Conservation (phyloP, 2,329 filamentous ascomycete species). For the Alternaria sp. region DNA sequence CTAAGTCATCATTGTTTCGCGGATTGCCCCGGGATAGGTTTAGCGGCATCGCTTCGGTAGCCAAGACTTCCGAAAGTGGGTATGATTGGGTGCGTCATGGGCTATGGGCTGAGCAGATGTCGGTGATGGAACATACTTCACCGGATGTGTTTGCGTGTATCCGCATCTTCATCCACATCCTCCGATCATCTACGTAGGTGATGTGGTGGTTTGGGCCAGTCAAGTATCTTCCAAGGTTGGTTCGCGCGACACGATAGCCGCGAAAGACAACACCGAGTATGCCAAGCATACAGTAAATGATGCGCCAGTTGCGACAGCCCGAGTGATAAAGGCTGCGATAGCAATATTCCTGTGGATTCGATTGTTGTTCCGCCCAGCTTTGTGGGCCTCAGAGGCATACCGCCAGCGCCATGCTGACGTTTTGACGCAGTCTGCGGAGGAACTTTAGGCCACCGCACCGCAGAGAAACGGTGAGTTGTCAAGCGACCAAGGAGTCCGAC, state of each 20-base stretch:
- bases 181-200: neutral
- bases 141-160: neutral
- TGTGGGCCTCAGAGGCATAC: neutral
- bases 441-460: neutral
- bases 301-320: neutral
- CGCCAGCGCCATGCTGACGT: neutral
- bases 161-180: neutral
- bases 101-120: neutral
- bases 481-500: neutral
- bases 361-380: neutral
- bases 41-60: slow-evolving; percentile 4
- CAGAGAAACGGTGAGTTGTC: neutral
- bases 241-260: neutral
- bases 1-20: slow-evolving; percentile 1
- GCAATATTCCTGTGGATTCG: too few relatives aligned
- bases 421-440: neutral
- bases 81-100: neutral
- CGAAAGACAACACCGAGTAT: neutral
- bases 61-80: slow-evolving; percentile 1
- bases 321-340: too few relatives aligned
- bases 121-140: neutral
- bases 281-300: neutral
- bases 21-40: neutral
- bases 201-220: neutral
- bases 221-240: neutral